Conservation (phyloP, 129 eudicot species). For the Flaveria robusta region DNA sequence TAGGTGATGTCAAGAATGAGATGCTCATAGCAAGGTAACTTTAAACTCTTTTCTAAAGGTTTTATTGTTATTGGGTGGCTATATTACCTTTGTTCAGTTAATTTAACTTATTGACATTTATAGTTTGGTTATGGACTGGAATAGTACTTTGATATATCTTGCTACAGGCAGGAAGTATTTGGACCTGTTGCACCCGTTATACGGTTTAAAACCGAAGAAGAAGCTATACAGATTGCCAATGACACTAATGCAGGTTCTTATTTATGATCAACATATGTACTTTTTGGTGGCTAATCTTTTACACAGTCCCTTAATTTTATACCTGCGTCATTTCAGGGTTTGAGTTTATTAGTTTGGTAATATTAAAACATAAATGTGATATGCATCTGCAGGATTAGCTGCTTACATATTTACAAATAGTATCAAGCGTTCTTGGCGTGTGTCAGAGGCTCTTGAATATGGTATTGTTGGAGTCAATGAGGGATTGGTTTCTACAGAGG, state of each 20-base stretch:
- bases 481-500: constrained; percentile 90
- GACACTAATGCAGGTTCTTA: constrained; percentile 89
- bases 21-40: constrained; percentile 84
- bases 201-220: constrained; percentile 85
- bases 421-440: constrained; percentile 79
- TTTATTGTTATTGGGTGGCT: constrained; percentile 2
- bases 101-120: background rate
- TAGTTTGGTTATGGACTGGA: constrained; percentile 15
- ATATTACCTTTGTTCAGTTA: background rate
- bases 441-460: constrained; percentile 92
- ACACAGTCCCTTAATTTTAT: background rate
- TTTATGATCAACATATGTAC: background rate
- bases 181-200: constrained; percentile 97
- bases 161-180: constrained; percentile 79
- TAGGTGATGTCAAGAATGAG: constrained; percentile 75
- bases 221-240: constrained; percentile 87
- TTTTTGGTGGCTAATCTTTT: constrained; percentile 5
- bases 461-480: constrained; percentile 93
- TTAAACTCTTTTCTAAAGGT: background rate
- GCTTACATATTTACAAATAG: constrained; percentile 76
- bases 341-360: background rate
- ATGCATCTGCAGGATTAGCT: constrained; percentile 66
- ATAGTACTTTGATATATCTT: constrained; percentile 9
- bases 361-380: constrained; percentile 11
- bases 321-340: background rate